These are phyloP conservation scores for Linum trigynum DNA, from an alignment of 345 rosid genomes.

Conservation along the genomic window DNA sequence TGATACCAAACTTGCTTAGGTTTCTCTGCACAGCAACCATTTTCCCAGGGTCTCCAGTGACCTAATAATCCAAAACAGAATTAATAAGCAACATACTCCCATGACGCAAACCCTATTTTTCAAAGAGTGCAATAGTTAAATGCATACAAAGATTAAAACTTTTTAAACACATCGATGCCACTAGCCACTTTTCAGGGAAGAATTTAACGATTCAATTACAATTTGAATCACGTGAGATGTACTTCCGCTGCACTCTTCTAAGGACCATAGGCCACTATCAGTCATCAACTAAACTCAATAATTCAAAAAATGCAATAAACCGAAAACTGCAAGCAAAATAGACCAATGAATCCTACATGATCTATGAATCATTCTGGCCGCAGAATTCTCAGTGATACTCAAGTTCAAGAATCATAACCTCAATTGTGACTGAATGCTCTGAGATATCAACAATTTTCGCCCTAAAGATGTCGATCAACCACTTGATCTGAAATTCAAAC, in stretches of 20 bases:
- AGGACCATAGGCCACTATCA: no score
- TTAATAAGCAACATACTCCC: neutral
- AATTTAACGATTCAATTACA: no score
- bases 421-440: slow-evolving; percentile 60
- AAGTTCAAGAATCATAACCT: slow-evolving; percentile 34
- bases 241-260: no score
- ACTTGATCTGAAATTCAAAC: slow-evolving; percentile 57
- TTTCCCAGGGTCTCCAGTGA: slow-evolving; percentile 98
- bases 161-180: no score
- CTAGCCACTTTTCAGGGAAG: no score
- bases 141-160: neutral
- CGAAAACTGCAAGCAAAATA: neutral
- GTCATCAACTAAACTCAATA: no score
- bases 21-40: slow-evolving; percentile 83
- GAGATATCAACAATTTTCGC: slow-evolving; percentile 79
- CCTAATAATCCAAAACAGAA: slow-evolving; percentile 29
- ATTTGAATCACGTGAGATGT: no score
- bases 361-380: no score
- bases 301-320: no score
- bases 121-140: neutral
- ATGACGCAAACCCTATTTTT: neutral
- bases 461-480: slow-evolving; percentile 85
- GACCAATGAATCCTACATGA: neutral
- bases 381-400: neutral
- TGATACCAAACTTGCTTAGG: slow-evolving; percentile 80